These are phyloP conservation scores for Rugosomyces carneus DNA, from an alignment of 1,284 basidiomycete species.

Conservation along the genomic window DNA sequence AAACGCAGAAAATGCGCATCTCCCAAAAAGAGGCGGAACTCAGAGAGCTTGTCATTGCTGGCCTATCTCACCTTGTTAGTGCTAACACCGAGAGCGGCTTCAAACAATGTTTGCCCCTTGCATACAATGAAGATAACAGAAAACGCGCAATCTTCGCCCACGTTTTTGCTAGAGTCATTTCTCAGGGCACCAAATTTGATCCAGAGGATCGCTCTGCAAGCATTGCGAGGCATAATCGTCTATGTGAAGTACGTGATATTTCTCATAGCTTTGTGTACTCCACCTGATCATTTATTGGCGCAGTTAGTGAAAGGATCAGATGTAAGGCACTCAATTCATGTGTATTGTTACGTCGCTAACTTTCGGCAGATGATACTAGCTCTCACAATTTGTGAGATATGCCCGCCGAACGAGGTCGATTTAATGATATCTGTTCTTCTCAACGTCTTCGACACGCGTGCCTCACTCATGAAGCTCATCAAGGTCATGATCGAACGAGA, in stretches of 20 bases:
- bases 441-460: conserved; percentile 78
- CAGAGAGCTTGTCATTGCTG: conserved; percentile 68
- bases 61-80: conserved; percentile 75
- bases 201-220: conserved; percentile 47
- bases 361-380: conserved; percentile 61
- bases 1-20: conserved; percentile 36
- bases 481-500: conserved; percentile 84
- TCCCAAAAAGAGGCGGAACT: conserved; percentile 55
- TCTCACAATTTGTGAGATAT: conserved; percentile 81
- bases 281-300: conserved; percentile 1
- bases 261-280: conserved; percentile 3
- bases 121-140: conserved; percentile 70
- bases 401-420: conserved; percentile 73
- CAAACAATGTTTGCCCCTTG: conserved; percentile 80
- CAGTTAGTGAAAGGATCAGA: conserved; percentile 72
- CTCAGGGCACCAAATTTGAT: conserved; percentile 72
- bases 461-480: conserved; percentile 68
- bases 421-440: conserved; percentile 83
- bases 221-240: conserved; percentile 48
- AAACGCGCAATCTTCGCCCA: conserved; percentile 82
- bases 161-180: conserved; percentile 82
- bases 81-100: conserved; percentile 87
- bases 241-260: conserved; percentile 55
- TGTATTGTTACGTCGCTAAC: conserved; percentile 7
- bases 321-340: conserved; percentile 35